Percentiles rank a stretch among this genome's conserved stretches.
These are phyloP conservation scores for Rhizophagus prolifer DNA, from an alignment of 192 early-diverging fungal species.

Conservation along the genomic window DNA sequence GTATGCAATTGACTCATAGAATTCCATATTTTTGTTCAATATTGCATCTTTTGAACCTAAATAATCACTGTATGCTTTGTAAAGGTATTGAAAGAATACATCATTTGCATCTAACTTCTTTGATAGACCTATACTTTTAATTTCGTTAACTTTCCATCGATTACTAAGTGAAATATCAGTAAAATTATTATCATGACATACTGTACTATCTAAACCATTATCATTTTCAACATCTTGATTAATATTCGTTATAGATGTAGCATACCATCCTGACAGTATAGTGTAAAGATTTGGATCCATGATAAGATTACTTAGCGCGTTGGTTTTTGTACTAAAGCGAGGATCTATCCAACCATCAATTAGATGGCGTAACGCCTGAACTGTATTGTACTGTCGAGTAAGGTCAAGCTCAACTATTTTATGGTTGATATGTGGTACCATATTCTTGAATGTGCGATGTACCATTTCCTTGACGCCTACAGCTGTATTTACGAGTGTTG, in stretches of 20 bases:
- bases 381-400: neutral
- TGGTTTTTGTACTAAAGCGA: neutral
- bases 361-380: neutral
- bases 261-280: neutral
- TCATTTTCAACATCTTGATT: too few species aligned
- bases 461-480: neutral
- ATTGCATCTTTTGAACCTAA: neutral
- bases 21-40: neutral
- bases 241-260: neutral
- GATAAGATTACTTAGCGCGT: neutral
- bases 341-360: neutral
- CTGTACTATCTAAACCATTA: neutral
- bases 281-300: neutral
- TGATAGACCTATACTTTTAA: neutral
- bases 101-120: neutral
- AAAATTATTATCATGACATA: neutral
- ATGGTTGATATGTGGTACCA: neutral
- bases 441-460: neutral
- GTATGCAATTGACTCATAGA: slow-evolving; percentile 3
- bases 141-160: neutral
- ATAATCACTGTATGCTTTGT: neutral
- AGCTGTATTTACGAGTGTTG: neutral
- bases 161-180: neutral
- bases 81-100: neutral
- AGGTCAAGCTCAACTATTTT: slow-evolving; percentile 3